Percentiles rank a stretch among this genome's conserved stretches.
Evolutionary conservation across 2,329 filamentous ascomycete species (phyloP).

Genomic region (Ceratocystis harringtonii): DNA sequence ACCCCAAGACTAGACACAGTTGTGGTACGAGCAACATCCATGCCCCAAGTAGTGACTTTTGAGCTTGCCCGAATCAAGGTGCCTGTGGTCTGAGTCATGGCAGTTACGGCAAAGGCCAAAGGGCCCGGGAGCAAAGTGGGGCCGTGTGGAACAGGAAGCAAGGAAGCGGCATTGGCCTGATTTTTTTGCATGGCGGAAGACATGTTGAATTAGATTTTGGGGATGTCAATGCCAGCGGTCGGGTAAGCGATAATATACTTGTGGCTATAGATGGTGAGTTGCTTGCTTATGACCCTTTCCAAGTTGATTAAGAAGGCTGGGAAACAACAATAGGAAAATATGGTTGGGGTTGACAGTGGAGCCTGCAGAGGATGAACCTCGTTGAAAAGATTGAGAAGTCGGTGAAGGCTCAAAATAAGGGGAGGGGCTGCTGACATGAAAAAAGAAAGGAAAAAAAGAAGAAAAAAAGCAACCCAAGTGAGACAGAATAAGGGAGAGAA

Average conservation of each 20-base stretch:
- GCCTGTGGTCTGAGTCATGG: constrained; percentile 45
- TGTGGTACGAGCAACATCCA: constrained; percentile 40
- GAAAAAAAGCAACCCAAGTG: background rate
- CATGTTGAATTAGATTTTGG: background rate
- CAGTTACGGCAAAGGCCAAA: constrained; percentile 43
- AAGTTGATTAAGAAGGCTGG: background rate
- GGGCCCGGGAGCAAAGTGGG: constrained; percentile 41
- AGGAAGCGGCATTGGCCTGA: background rate
- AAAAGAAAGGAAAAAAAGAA: background rate
- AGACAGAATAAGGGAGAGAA: background rate
- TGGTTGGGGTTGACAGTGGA: background rate
- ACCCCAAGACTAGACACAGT: constrained; percentile 43
- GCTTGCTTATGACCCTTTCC: background rate
- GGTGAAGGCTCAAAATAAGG: no score
- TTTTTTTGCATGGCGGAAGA: constrained; percentile 5
- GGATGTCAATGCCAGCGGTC: background rate
- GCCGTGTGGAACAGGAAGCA: constrained; percentile 5
- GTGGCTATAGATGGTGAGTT: background rate
- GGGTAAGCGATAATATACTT: background rate
- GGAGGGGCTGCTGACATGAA: background rate
- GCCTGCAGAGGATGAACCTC: background rate
- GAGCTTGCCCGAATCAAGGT: constrained; percentile 40
- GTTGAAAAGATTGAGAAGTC: background rate
- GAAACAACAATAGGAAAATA: background rate
- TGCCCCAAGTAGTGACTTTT: constrained; percentile 35